These are phyloP conservation scores for Spathaspora sp. DNA, from an alignment of 805 yeast genomes.

Conservation along the genomic window DNA sequence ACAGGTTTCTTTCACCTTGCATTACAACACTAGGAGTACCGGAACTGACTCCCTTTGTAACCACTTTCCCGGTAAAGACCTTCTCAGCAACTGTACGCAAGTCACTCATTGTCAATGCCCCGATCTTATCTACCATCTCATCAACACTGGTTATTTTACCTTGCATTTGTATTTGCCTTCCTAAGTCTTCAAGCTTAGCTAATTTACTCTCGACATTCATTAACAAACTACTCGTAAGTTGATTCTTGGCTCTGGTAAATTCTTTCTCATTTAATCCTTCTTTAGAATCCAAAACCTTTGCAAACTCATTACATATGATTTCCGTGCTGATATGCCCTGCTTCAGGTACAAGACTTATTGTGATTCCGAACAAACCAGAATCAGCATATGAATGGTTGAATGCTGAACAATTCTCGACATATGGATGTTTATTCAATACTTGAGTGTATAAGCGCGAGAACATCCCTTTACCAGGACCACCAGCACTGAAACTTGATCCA, in stretches of 20 bases:
- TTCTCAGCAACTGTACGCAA: conserved; percentile 69
- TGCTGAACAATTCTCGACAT: conserved; percentile 81
- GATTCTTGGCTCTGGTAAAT: conserved; percentile 88
- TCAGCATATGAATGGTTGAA: conserved; percentile 90
- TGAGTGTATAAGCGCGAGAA: conserved; percentile 89
- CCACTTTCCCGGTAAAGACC: conserved; percentile 66
- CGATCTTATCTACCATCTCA: conserved; percentile 81
- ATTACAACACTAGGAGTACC: conserved; percentile 81
- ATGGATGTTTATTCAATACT: conserved; percentile 87
- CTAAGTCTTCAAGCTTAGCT: conserved; percentile 93
- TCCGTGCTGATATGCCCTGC: conserved; percentile 85
- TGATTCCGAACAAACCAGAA: conserved; percentile 87
- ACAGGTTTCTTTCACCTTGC: conserved; percentile 81
- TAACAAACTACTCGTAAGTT: conserved; percentile 77
- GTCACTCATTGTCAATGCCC: conserved; percentile 61
- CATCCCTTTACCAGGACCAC: conserved; percentile 99
- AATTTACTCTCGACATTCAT: conserved; percentile 92
- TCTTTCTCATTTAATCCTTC: conserved; percentile 68
- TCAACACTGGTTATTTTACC: conserved; percentile 68
- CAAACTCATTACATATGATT: conserved; percentile 52
- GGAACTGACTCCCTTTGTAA: conserved; percentile 39
- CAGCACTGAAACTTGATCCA: conserved; percentile 96
- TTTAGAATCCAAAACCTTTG: conserved; percentile 33
- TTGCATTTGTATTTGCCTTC: conserved; percentile 88
- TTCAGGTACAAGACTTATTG: conserved; percentile 79